Evolutionary conservation across 768 basidiomycete genomes (phyloP).

Genomic region (Nevesoporus exiguus): DNA sequence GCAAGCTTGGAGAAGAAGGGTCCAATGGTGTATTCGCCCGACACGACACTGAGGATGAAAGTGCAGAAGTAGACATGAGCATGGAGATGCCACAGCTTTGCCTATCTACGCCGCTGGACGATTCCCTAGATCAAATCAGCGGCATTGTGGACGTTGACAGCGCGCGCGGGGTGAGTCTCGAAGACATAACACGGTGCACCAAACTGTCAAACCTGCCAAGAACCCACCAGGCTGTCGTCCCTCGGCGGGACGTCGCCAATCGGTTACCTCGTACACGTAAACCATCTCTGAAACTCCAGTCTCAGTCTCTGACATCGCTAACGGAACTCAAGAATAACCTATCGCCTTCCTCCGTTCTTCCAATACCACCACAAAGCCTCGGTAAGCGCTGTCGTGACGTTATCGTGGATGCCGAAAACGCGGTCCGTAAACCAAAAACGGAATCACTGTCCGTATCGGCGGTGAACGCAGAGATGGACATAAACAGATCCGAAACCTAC

Average conservation of each 20-base stretch:
- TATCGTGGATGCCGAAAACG: slow-evolving; percentile 14
- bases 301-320: slow-evolving; percentile 11
- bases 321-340: slow-evolving; percentile 10
- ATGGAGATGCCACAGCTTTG: slow-evolving; percentile 30
- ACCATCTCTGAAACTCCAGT: slow-evolving; percentile 31
- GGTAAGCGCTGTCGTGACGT: slow-evolving; percentile 29
- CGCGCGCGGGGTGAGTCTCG: neutral
- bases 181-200: neutral
- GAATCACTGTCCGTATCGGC: slow-evolving; percentile 15
- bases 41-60: slow-evolving; percentile 58
- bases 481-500: slow-evolving; percentile 55
- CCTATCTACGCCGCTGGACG: slow-evolving; percentile 17
- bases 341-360: slow-evolving; percentile 5
- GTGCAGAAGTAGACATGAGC: slow-evolving; percentile 55
- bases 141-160: slow-evolving; percentile 17
- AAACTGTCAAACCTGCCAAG: neutral
- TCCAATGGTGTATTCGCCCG: slow-evolving; percentile 50
- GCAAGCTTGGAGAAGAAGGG: slow-evolving; percentile 27
- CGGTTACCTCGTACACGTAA: slow-evolving; percentile 28
- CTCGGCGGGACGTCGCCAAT: slow-evolving; percentile 7
- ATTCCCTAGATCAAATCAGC: slow-evolving; percentile 2
- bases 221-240: slow-evolving; percentile 1
- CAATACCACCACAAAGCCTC: slow-evolving; percentile 17
- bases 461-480: slow-evolving; percentile 26
- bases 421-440: slow-evolving; percentile 12